Base-by-base conservation (phyloP, 306 rosid genomes). In the Rosa lucieae region DNA sequence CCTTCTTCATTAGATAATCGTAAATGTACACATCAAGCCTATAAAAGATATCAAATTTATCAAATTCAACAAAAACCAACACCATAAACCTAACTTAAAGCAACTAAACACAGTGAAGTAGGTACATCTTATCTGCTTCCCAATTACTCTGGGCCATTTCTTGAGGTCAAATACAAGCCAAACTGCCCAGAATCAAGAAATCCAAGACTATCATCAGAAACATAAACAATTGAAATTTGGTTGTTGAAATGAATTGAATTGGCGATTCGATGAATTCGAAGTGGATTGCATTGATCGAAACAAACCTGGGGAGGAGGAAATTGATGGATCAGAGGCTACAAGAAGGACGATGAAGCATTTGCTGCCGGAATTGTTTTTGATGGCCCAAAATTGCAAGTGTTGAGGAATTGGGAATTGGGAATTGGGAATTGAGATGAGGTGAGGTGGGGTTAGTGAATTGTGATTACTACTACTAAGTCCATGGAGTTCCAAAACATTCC, bases 81-180 rank as follows among this genome's bases (percentile, higher is more conserved):
- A 4, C 14, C 26, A 56, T 69, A 32, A 12, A 23, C 43, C 49
- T 46, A 78, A 56, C 37, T 51, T 51, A 26, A 26, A 73, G 13
- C 73, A 48, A 6, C 29, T 4, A 17, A 68, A 35, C 2, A n/a
- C 6, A 78, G 26, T 46, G 53, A 72, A 59, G 15, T 43, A 48
- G 67, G 67, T 87, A 94, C 98, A 94, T 94, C 90, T 94, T 94
- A 90, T 94, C 98, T 23, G 98, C 98, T 85, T 94, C 98, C 98
- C 98, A 94, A 85, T 88, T 92, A 77, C 93, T 94, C 90, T 90
- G 96, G 77, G 94, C 93, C 98, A 94, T 94, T 77, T 76, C 76
- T 72, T 74, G 79, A 32, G 52, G 73, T 21, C 79, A 67, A 73
- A 70, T 67, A 61, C 80, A 70, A 79, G 67, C 53, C 44, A 70